Base-by-base conservation (phyloP, 2,329 filamentous ascomycete species). In the Arthrobotrys entomopaga region DNA sequence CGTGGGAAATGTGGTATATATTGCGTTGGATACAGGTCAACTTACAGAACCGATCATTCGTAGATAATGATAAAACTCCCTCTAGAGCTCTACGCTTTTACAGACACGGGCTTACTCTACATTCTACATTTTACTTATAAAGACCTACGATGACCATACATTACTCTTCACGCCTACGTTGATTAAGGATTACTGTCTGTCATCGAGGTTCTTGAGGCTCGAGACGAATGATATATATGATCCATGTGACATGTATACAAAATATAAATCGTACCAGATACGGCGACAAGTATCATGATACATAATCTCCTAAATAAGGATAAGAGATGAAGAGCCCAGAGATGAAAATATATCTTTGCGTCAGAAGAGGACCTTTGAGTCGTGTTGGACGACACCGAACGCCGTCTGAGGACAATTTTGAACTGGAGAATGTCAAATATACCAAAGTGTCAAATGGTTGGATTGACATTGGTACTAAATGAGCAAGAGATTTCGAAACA, bases 371-470 rank as follows among this genome's bases (percentile, higher is more conserved):
- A 26, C 19, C n/a, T 13, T 29, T 22, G 65, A 24, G 56, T 61
- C 65, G 29, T 56, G 65, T 69, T 69, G 65, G 49, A 69, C 56
- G 65, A 61, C 56, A 61, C 65, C 38, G 40, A n/a, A 43, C 48
- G 19, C 49, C 34, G n/a, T 53, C 24, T n/a, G 40, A 46, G 7
- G 24, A 26, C 20, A 38, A 22, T 13, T 48, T n/a, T 19, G 34
- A 16, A 6, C 15, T 10, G 53, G 3, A 53, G 11, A 3, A 29
- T 6, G 49, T 48, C 3, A 34, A 48, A 49, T 19, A 26, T 24
- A 48, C 40, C 38, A 52, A 19, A 43, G 26, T 49, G 46, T 46
- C 38, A 56, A 8, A 24, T 26, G 2, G 38, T 69, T 40, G 48
- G 54, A 38, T n/a, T 24, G 49, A 38, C 22, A 46, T 46, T 46